Evolutionary conservation across 1,139 yeast species (phyloP).

Genomic region (Zygoascus hellenicus): DNA sequence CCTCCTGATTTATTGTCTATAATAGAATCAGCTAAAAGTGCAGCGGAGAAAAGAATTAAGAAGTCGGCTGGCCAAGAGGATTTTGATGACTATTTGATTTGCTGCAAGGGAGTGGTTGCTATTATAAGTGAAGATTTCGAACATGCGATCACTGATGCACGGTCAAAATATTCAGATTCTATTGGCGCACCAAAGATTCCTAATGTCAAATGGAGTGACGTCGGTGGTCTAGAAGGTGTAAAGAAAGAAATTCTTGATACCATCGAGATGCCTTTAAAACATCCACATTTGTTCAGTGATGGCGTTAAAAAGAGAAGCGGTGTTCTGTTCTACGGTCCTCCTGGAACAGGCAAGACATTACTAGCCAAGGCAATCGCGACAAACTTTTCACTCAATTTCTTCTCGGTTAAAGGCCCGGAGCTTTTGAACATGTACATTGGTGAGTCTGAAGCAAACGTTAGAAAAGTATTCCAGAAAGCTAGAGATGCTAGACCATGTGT

Average conservation of each 20-base stretch:
- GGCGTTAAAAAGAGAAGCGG: conserved; percentile 95
- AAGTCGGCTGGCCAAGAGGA: conserved; percentile 21
- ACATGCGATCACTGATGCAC: conserved; percentile 69
- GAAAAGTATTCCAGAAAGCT: conserved; percentile 88
- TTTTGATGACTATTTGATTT: conserved; percentile 26
- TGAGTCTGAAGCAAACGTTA: conserved; percentile 94
- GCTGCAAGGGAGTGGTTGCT: conserved; percentile 43
- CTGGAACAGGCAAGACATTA: conserved; percentile 95
- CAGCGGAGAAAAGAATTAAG: conserved; percentile 48
- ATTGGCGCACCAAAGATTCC: conserved; percentile 98
- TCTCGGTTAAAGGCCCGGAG: conserved; percentile 95
- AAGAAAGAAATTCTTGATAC: conserved; percentile 92
- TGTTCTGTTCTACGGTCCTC: conserved; percentile 92
- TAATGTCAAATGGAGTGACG: conserved; percentile 91
- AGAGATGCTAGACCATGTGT: conserved; percentile 97
- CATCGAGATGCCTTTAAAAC: conserved; percentile 89
- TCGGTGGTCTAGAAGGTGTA: conserved; percentile 83
- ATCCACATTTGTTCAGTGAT: conserved; percentile 79
- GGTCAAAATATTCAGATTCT: conserved; percentile 85
- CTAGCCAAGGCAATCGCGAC: conserved; percentile 96
- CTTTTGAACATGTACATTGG: conserved; percentile 95
- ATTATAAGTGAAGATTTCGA: conserved; percentile 63
- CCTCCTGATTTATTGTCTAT: conserved; percentile 78
- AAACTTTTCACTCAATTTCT: conserved; percentile 85
- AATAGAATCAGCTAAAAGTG: conserved; percentile 55